phyloP scores from a whole-genome alignment of 768 basidiomycete genomes.

The Lyophyllum semitale region DNA sequence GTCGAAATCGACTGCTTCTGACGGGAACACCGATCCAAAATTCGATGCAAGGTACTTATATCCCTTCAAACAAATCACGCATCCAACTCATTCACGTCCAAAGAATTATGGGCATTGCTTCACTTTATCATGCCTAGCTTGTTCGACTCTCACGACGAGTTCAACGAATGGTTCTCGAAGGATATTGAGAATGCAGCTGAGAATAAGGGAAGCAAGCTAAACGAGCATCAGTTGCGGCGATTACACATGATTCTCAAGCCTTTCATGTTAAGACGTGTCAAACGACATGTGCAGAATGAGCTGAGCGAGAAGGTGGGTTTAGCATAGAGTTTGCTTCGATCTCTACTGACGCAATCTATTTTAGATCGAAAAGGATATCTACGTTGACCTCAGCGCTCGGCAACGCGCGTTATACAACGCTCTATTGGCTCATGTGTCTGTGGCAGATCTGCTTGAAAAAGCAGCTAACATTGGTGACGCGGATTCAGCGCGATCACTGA shows the following conservation, averaged over 20 bases:
- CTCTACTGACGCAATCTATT: background rate
- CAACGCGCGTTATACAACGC: conserved; percentile 90
- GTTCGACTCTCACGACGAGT: conserved; percentile 99
- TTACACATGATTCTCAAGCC: conserved; percentile 99
- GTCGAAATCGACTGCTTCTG: conserved; percentile 89
- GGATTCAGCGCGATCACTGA: conserved; percentile 89
- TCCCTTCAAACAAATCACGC: background rate
- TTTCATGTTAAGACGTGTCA: conserved; percentile 97
- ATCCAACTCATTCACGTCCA: conserved; percentile 10
- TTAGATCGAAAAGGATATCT: conserved; percentile 96
- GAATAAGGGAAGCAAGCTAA: conserved; percentile 88
- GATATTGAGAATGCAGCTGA: conserved; percentile 96
- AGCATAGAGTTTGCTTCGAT: background rate
- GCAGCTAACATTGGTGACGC: conserved; percentile 90
- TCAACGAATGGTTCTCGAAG: conserved; percentile 99
- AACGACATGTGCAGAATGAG: conserved; percentile 99
- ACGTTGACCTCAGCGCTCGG: conserved; percentile 90
- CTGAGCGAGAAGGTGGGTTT: conserved; percentile 89
- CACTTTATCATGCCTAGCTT: conserved; percentile 99
- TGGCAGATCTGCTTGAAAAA: conserved; percentile 91
- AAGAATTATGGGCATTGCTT: conserved; percentile 96
- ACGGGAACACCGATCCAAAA: conserved; percentile 99
- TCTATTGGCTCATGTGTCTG: conserved; percentile 89
- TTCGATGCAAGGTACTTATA: conserved; percentile 88
- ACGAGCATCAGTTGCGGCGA: conserved; percentile 92